Conservation (phyloP, 2,329 filamentous ascomycete genomes). For the Alternaria brassicicola region DNA sequence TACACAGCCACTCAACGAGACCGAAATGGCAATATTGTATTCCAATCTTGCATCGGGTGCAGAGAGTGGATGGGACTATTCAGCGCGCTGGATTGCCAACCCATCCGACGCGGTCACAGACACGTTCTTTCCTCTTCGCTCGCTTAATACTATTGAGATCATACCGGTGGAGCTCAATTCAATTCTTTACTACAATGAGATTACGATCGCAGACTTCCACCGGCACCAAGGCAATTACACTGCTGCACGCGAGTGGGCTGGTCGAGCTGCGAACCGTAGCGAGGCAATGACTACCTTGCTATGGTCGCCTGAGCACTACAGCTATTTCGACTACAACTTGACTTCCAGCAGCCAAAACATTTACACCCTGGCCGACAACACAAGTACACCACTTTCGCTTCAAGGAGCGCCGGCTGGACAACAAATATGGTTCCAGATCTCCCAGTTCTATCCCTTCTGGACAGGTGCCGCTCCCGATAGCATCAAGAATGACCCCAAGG, state of each 20-base stretch:
- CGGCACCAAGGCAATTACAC: constrained; percentile 58
- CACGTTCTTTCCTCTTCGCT: constrained; percentile 69
- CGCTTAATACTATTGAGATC: constrained; percentile 63
- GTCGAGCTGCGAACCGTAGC: constrained; percentile 60
- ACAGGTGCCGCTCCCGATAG: constrained; percentile 65
- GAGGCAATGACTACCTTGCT: constrained; percentile 67
- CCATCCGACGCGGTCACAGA: constrained; percentile 65
- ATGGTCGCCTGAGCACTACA: constrained; percentile 67
- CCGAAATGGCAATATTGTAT: constrained; percentile 62
- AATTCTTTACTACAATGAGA: constrained; percentile 70
- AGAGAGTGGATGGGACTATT: constrained; percentile 71
- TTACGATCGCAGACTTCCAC: constrained; percentile 63
- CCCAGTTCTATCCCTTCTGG: constrained; percentile 73
- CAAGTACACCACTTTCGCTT: constrained; percentile 48
- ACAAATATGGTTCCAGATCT: constrained; percentile 64
- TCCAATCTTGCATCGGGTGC: constrained; percentile 68
- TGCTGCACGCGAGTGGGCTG: constrained; percentile 58
- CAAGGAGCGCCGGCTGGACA: constrained; percentile 59
- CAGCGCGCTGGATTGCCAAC: constrained; percentile 62
- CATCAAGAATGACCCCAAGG: constrained; percentile 64
- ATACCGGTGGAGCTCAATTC: constrained; percentile 72
- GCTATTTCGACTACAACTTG: constrained; percentile 73
- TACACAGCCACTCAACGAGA: constrained; percentile 57
- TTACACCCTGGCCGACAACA: constrained; percentile 55
- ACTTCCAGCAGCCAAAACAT: constrained; percentile 63